These are phyloP conservation scores for Flueggea neowawraea DNA, from an alignment of 441 rosid genomes.

Conservation along the genomic window DNA sequence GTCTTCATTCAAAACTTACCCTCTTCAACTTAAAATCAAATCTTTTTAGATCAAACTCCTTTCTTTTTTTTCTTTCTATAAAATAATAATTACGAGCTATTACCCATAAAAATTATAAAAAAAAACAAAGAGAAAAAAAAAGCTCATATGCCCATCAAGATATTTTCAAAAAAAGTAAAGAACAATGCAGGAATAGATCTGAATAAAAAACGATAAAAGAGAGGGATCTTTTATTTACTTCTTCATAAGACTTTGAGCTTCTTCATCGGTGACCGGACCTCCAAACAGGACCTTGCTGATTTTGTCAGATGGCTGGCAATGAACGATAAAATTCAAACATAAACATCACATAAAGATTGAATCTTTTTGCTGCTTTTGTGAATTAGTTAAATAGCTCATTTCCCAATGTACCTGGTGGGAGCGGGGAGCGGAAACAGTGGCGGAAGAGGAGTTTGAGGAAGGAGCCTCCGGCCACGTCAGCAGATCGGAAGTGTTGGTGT, in stretches of 20 bases:
- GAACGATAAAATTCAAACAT: neutral
- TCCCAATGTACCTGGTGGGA: slow-evolving; percentile 23
- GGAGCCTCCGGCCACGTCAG: slow-evolving; percentile 88
- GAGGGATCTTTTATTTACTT: slow-evolving; percentile 36
- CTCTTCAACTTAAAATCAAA: too few species aligned
- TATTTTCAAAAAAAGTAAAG: too few species aligned
- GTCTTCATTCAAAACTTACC: too few species aligned
- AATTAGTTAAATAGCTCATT: neutral
- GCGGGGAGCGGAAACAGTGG: slow-evolving; percentile 49
- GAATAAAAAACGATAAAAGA: neutral
- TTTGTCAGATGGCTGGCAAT: slow-evolving; percentile 77
- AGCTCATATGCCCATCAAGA: too few species aligned
- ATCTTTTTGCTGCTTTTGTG: neutral
- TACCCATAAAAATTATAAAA: too few species aligned
- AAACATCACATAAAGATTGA: too few species aligned
- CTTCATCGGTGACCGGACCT: slow-evolving; percentile 93
- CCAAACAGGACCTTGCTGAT: slow-evolving; percentile 86
- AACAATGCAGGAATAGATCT: too few species aligned
- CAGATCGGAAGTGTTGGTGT: slow-evolving; percentile 92
- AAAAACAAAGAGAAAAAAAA: too few species aligned
- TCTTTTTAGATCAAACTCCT: too few species aligned
- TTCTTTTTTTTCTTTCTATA: too few species aligned
- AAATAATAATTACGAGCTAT: too few species aligned
- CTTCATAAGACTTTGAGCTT: slow-evolving; percentile 62
- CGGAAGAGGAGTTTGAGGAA: slow-evolving; percentile 39